Conservation (phyloP, 495 filamentous ascomycete genomes). For the Acidomyces sp. region DNA sequence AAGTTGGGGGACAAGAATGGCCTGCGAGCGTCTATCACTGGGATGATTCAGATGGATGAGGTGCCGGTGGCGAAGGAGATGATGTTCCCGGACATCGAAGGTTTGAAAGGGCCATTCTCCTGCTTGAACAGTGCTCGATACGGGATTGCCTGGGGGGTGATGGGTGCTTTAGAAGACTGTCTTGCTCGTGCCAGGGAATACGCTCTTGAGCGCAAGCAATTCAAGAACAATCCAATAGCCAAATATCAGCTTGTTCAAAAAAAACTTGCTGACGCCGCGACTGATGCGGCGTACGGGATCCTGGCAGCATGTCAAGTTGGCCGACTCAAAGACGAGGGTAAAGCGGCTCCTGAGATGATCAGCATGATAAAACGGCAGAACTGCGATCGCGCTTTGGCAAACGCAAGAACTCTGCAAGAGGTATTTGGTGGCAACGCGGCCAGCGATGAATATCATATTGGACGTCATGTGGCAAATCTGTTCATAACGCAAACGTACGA, state of each 20-base stretch:
- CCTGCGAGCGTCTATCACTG: slow-evolving; percentile 82
- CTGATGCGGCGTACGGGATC: slow-evolving; percentile 81
- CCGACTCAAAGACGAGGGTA: slow-evolving; percentile 80
- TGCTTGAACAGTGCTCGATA: slow-evolving; percentile 87
- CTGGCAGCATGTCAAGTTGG: slow-evolving; percentile 82
- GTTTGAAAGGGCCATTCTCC: slow-evolving; percentile 76
- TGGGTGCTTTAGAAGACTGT: slow-evolving; percentile 89
- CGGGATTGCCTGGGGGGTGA: slow-evolving; percentile 86
- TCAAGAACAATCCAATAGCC: slow-evolving; percentile 88
- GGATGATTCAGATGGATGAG: slow-evolving; percentile 91
- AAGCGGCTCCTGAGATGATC: slow-evolving; percentile 88
- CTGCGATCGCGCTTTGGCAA: slow-evolving; percentile 76
- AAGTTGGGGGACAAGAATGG: slow-evolving; percentile 91
- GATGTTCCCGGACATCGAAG: slow-evolving; percentile 88
- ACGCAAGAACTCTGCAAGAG: slow-evolving; percentile 72
- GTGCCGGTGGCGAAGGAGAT: slow-evolving; percentile 82
- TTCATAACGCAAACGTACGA: slow-evolving; percentile 98
- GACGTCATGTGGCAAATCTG: slow-evolving; percentile 86
- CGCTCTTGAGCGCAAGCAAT: slow-evolving; percentile 83
- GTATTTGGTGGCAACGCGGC: slow-evolving; percentile 95
- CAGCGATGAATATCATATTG: slow-evolving; percentile 91
- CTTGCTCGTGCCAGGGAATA: slow-evolving; percentile 69
- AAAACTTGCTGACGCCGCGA: slow-evolving; percentile 84
- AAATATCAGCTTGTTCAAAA: slow-evolving; percentile 99
- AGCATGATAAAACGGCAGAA: slow-evolving; percentile 98